Conservation (phyloP, 1,284 basidiomycete species). For the Microbotryomycetes sp. region DNA sequence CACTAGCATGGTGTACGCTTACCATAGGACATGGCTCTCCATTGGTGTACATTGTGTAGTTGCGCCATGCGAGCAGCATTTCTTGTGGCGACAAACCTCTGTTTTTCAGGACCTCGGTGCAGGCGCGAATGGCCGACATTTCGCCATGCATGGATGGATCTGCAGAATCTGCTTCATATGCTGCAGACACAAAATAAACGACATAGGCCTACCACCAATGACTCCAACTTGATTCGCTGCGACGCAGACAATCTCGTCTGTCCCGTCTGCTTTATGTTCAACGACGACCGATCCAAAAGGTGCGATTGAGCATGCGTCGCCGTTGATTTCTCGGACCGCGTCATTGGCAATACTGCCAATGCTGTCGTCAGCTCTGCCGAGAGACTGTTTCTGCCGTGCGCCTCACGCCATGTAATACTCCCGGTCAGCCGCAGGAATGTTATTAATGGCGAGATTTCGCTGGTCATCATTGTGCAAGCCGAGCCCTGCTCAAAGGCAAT, state of each 20-base stretch:
- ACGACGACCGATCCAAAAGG: conserved; percentile 30
- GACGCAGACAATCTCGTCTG: conserved; percentile 34
- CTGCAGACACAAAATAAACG: neutral
- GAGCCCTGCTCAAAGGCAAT: neutral
- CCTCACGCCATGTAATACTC: conserved; percentile 26
- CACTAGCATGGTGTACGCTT: neutral
- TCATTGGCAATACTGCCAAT: neutral
- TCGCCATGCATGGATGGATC: conserved; percentile 35
- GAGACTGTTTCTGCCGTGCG: too few species aligned
- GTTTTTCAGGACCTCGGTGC: conserved; percentile 29
- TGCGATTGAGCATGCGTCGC: conserved; percentile 24
- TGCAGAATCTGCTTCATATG: neutral
- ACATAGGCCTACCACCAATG: conserved; percentile 23
- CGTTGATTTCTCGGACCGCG: conserved; percentile 12
- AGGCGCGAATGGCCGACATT: conserved; percentile 31
- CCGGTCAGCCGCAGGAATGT: conserved; percentile 20
- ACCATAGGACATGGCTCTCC: conserved; percentile 34
- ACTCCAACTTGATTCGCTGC: conserved; percentile 32
- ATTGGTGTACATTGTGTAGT: conserved; percentile 31
- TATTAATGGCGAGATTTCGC: conserved; percentile 30
- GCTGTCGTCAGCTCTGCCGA: neutral
- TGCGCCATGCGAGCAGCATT: conserved; percentile 31
- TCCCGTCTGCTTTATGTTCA: conserved; percentile 31
- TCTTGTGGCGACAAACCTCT: conserved; percentile 26
- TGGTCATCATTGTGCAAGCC: conserved; percentile 28